phyloP scores from a whole-genome alignment of 768 basidiomycete species.

The Calocera viscosa region DNA sequence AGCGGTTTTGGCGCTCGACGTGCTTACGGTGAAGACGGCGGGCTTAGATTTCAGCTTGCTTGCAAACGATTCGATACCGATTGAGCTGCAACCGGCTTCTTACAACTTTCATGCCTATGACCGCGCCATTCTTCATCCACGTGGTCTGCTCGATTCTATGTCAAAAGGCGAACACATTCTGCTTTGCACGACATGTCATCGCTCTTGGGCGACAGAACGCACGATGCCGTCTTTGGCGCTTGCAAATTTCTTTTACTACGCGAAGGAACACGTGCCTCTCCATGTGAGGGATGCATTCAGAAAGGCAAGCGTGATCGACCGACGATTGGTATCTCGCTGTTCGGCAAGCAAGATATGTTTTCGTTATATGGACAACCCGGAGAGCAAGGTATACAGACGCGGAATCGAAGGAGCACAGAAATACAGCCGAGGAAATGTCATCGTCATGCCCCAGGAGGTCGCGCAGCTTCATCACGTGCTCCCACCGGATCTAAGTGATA shows the following conservation, averaged over 20 bases:
- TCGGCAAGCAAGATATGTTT: background rate
- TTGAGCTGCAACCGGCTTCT: too few species aligned
- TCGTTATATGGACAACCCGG: background rate
- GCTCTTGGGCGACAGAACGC: background rate
- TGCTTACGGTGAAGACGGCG: too few species aligned
- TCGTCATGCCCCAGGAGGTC: background rate
- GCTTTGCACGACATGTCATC: background rate
- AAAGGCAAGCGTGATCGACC: background rate
- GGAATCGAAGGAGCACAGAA: background rate
- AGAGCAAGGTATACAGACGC: background rate
- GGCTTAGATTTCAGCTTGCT: too few species aligned
- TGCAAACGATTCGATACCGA: too few species aligned
- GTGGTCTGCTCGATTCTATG: background rate
- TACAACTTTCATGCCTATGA: background rate
- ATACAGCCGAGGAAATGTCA: background rate
- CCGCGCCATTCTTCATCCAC: background rate
- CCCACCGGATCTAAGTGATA: background rate
- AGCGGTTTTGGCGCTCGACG: too few species aligned
- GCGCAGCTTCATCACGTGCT: background rate
- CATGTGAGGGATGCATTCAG: background rate
- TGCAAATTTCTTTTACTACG: background rate
- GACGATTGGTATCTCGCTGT: background rate
- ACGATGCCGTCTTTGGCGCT: background rate
- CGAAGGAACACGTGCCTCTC: background rate
- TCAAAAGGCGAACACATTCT: background rate